Evolutionary conservation across 2,329 filamentous ascomycete genomes (phyloP), one percentile per base, ranked within the genome.

Genomic region (Epichloe baconii): DNA sequence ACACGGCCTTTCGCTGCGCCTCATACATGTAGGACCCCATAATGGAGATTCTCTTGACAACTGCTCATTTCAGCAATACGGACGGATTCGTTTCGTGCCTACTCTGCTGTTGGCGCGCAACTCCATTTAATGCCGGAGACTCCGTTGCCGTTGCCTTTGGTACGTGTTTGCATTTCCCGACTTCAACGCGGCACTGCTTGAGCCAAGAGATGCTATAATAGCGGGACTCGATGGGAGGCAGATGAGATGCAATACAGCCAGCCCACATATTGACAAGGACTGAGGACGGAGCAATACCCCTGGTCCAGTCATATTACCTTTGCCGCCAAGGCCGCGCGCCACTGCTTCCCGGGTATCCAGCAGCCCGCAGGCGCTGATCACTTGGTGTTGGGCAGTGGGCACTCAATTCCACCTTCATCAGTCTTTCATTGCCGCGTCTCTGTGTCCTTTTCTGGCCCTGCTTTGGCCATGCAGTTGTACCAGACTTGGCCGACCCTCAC

Each of bases 291-390:
- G 48, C 21, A 19, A 49, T n/a, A 31, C 31, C 44, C 44, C 44
- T 47, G 51, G 51, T 40, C 26, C 19, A 11, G 45, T 50, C 48
- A 23, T 46, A n/a, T 17, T 47, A 37, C 51, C 43, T 44, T 36
- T 47, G 51, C 51, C 43, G 43, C 26, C 48, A 41, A 21, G 14
- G 42, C 34, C 42, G 41, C 49, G 21, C 42, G 41, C 43, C 19
- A 40, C 51, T 38, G 41, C 47, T 38, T 49, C 47, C 51, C 51
- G 37, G 51, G 48, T 47, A 52, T 44, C 47, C 51, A 49, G 43
- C 44, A 47, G 41, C 37, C 46, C 44, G 51, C 48, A 40, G 34
- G 43, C 47, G 44, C 51, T 44, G 48, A 47, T 44, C 44, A 50
- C 8, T 38, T 48, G 36, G 51, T 44, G 44, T 44, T 26, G 48